Evolutionary conservation across 2,329 filamentous ascomycete species (phyloP).

Genomic region (Cercospora brassicicola): DNA sequence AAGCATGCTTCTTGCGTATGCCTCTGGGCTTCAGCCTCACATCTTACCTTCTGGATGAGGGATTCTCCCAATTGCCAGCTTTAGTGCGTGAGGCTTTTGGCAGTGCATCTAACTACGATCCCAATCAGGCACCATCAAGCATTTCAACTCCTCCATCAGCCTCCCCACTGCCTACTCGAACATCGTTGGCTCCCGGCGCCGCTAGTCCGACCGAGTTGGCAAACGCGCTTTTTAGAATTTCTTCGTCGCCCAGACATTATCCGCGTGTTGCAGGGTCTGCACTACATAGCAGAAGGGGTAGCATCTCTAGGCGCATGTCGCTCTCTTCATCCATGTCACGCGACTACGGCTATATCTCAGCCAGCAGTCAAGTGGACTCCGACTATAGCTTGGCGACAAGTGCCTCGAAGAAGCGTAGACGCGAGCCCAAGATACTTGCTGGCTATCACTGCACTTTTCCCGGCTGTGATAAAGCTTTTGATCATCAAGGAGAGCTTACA

Average conservation of each 20-base stretch:
- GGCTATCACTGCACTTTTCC: conserved; percentile 12
- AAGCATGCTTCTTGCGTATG: conserved; percentile 10
- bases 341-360: conserved; percentile 18
- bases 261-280: conserved; percentile 13
- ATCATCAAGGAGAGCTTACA: conserved; percentile 16
- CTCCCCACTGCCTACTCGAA: neutral
- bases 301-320: conserved; percentile 11
- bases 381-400: conserved; percentile 17
- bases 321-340: conserved; percentile 15
- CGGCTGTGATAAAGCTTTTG: conserved; percentile 14
- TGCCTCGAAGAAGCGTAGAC: conserved; percentile 15
- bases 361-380: conserved; percentile 18
- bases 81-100: conserved; percentile 13
- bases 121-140: conserved; percentile 7
- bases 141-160: neutral
- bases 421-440: conserved; percentile 15
- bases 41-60: conserved; percentile 7
- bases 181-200: conserved; percentile 4
- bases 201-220: conserved; percentile 15
- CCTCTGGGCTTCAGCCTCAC: conserved; percentile 13
- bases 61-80: conserved; percentile 12
- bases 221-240: conserved; percentile 9
- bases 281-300: conserved; percentile 11
- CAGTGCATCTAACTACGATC: neutral
- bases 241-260: conserved; percentile 12